Conservation (phyloP, 2,329 filamentous ascomycete genomes). For the Proliferodiscus dingleyae region DNA sequence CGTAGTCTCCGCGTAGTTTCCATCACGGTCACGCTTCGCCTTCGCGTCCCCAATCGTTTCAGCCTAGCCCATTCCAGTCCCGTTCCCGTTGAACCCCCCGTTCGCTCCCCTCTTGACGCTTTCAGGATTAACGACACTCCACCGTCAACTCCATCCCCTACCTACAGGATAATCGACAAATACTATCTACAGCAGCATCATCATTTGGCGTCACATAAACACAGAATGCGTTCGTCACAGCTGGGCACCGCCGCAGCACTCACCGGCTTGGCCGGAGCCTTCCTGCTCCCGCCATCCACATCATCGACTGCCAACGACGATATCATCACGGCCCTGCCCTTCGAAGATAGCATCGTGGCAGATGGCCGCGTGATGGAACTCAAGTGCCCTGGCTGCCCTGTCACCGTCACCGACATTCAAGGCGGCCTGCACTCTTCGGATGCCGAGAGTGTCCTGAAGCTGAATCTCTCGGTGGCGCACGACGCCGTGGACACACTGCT, state of each 20-base stretch:
- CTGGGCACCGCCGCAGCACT: conserved; percentile 18
- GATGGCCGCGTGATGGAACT: conserved; percentile 42
- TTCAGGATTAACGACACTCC: no score
- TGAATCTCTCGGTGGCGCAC: conserved; percentile 51
- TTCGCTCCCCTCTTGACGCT: no score
- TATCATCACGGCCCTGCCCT: conserved; percentile 38
- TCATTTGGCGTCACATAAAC: conserved; percentile 1
- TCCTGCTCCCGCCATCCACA: conserved; percentile 50
- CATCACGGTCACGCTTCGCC: no score
- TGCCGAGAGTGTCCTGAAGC: conserved; percentile 36
- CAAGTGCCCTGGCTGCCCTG: conserved; percentile 50
- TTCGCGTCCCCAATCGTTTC: no score
- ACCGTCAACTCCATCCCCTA: no score
- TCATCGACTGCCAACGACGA: conserved; percentile 37
- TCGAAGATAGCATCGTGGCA: conserved; percentile 35
- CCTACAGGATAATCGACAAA: no score
- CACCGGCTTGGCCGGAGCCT: conserved; percentile 34
- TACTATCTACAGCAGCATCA: conserved; percentile 1
- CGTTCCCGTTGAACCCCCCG: no score
- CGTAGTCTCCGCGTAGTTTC: no score
- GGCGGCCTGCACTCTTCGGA: conserved; percentile 23
- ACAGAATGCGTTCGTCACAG: conserved; percentile 23
- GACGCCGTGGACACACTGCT: conserved; percentile 42
- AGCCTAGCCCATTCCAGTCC: no score
- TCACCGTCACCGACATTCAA: conserved; percentile 31